Evolutionary conservation across 2,329 filamentous ascomycete species (phyloP).

Genomic region (Zymoseptoria passerinii): DNA sequence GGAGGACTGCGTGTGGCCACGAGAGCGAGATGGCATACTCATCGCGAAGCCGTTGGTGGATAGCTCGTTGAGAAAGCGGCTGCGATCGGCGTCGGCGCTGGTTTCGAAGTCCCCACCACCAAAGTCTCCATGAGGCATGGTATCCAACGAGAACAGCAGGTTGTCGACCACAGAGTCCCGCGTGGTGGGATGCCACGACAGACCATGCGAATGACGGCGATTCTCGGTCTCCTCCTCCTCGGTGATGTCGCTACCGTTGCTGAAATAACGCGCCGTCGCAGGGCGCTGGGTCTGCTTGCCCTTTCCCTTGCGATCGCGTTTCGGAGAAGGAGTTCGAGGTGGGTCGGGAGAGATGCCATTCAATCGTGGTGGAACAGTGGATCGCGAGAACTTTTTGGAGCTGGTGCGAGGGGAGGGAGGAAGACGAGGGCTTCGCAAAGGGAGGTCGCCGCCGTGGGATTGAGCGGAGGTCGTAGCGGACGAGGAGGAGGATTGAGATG

Average conservation of each 20-base stretch:
- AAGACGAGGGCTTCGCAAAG: background rate
- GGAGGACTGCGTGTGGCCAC: constrained; percentile 53
- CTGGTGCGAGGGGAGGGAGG: background rate
- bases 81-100: constrained; percentile 13
- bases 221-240: constrained; percentile 4
- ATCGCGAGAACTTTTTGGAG: background rate
- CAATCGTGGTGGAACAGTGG: background rate
- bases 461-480: background rate
- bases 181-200: constrained; percentile 70
- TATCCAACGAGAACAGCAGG: constrained; percentile 88
- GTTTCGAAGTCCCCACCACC: constrained; percentile 4
- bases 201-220: constrained; percentile 62
- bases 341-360: background rate
- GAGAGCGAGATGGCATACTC: constrained; percentile 31
- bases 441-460: background rate
- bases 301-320: constrained; percentile 6
- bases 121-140: constrained; percentile 47
- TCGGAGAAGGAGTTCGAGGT: constrained; percentile 4
- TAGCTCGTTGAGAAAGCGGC: constrained; percentile 13
- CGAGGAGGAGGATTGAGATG: background rate
- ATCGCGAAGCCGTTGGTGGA: constrained; percentile 10
- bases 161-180: constrained; percentile 91
- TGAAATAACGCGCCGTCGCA: background rate
- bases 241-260: constrained; percentile 1
- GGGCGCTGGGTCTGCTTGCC: constrained; percentile 14